These are phyloP conservation scores for Lactarius deliciosus DNA, from an alignment of 768 basidiomycete species.

Conservation along the genomic window DNA sequence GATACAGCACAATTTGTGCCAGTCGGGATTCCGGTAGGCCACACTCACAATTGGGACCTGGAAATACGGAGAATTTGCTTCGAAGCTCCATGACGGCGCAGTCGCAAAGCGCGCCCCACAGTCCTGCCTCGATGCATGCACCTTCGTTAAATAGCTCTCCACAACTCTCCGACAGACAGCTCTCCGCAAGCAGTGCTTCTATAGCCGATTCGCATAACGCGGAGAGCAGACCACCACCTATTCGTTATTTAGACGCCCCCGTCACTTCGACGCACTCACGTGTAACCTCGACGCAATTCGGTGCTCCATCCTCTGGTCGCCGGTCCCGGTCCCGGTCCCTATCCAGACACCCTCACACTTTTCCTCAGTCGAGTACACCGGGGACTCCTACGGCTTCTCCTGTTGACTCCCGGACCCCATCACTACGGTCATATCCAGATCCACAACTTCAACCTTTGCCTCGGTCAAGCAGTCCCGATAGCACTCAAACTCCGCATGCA, in stretches of 20 bases:
- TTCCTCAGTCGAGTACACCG: no score
- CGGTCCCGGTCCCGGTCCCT: background rate
- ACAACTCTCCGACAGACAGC: background rate
- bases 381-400: no score
- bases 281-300: constrained; percentile 5
- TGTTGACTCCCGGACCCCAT: no score
- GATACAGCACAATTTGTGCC: constrained; percentile 1
- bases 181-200: background rate
- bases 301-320: background rate
- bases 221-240: background rate
- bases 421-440: no score
- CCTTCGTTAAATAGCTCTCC: background rate
- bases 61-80: background rate
- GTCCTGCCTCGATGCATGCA: background rate
- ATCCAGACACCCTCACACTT: no score
- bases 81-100: background rate
- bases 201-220: background rate
- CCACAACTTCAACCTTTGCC: background rate
- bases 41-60: background rate
- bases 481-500: background rate
- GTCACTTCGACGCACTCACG: background rate
- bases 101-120: background rate
- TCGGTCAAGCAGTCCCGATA: background rate
- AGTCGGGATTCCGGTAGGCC: constrained; percentile 3
- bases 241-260: background rate